Base-by-base conservation (phyloP, 768 basidiomycete genomes). In the Termitomyces sp. region DNA sequence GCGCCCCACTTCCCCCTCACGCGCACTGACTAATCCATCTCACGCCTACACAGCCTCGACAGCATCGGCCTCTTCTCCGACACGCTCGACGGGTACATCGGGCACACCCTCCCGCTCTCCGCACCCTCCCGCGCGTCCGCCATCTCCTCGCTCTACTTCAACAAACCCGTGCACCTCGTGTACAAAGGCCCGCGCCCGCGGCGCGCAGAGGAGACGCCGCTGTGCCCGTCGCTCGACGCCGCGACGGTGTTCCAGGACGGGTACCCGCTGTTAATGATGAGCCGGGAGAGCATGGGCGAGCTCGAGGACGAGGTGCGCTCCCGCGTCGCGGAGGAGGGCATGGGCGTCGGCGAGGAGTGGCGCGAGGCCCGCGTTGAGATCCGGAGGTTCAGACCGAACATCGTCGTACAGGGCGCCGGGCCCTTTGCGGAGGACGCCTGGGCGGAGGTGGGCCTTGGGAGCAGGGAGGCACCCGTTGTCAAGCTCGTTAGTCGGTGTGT, bases 361-460 rank as follows among this genome's bases (percentile, higher is more conserved):
- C 47, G 51, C 41, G 63, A 63, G 9, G 47, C 35, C 2, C 56
- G 30, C 33, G 60, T 64, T 16, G 56, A 49, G 32, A 50, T 64
- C 4, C 50, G 64, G 41, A 59, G 63, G 66, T 93, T 91, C 74
- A 75, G 90, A 52, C 89, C 90, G 0, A 93, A 92, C 66, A 84
- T 93, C 53, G 80, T 91, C 7, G 69, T 91, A 63, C 74, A 73
- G 56, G 90, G 90, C 18, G 86, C 81, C 2, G 79, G 78, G 4
- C 82, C 89, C 5, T 93, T 89, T 68, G 79, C 82, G 10, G 90
- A 93, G 68, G 90, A 93, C 64, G 69, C 75, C 40, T 84, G 88
- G 81, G 80, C 83, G 59, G 83, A 85, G 68, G 79, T 91, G 41
- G 63, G 70, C 4, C 78, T 89, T 64, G 79, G 80, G 33, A 72